Percentiles rank a stretch among this genome's conserved stretches.
phyloP scores from a whole-genome alignment of 371 early-diverging fungal genomes.

The Syncephalastrum racemosum region DNA sequence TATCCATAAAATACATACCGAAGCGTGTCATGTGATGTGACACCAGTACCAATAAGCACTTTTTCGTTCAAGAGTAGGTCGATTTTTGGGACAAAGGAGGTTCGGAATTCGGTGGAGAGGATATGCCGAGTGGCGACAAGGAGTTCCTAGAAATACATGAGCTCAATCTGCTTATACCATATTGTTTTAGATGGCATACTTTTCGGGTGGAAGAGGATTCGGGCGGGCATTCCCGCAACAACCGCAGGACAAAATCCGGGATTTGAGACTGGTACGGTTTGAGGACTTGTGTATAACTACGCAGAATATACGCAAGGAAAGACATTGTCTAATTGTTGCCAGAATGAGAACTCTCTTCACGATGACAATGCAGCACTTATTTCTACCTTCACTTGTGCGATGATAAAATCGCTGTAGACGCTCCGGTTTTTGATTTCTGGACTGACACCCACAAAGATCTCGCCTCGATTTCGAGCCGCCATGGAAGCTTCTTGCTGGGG shows the following conservation, averaged over 20 bases:
- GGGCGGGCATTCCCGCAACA: slow-evolving; percentile 91
- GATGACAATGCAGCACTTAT: neutral
- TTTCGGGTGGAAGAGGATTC: slow-evolving; percentile 93
- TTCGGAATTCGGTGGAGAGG: slow-evolving; percentile 86
- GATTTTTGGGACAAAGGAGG: slow-evolving; percentile 85
- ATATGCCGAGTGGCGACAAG: slow-evolving; percentile 95
- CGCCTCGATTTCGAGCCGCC: slow-evolving; percentile 64
- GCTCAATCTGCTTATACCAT: too few species aligned
- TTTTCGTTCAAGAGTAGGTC: slow-evolving; percentile 89
- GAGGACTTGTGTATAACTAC: slow-evolving; percentile 71
- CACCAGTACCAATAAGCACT: slow-evolving; percentile 89
- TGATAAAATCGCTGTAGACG: slow-evolving; percentile 82
- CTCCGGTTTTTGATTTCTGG: slow-evolving; percentile 72
- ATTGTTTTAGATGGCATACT: slow-evolving; percentile 50
- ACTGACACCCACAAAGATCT: slow-evolving; percentile 80
- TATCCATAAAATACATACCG: slow-evolving; percentile 40
- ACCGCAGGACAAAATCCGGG: slow-evolving; percentile 83
- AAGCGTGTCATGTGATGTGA: slow-evolving; percentile 89
- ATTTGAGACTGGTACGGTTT: slow-evolving; percentile 79
- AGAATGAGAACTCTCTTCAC: neutral
- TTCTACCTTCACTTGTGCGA: slow-evolving; percentile 83
- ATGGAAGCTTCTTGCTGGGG: slow-evolving; percentile 77
- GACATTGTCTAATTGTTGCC: slow-evolving; percentile 77
- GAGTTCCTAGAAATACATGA: slow-evolving; percentile 64
- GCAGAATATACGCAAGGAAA: slow-evolving; percentile 92